Conservation (phyloP, 2,329 filamentous ascomycete species). For the Proliferodiscus dingleyae region DNA sequence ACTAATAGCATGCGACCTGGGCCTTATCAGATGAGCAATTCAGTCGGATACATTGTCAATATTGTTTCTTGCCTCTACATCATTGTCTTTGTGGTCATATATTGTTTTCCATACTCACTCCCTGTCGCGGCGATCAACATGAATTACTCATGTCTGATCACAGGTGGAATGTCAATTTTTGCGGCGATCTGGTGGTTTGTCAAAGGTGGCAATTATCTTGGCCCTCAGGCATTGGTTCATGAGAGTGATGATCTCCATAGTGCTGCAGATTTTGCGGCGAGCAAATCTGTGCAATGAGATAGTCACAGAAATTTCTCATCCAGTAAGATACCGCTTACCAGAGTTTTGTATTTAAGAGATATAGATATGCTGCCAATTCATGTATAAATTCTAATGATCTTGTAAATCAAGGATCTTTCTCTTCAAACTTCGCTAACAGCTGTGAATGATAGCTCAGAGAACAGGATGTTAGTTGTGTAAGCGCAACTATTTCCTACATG, state of each 20-base stretch:
- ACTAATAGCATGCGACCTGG: conserved; percentile 45
- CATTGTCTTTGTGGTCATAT: conserved; percentile 56
- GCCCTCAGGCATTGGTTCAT: conserved; percentile 16
- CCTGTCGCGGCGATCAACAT: conserved; percentile 44
- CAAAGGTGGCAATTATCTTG: conserved; percentile 23
- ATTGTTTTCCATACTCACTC: conserved; percentile 50
- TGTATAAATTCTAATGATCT: too few relatives aligned
- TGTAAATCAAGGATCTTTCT: too few relatives aligned
- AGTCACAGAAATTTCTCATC: too few relatives aligned
- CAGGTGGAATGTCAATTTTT: conserved; percentile 38
- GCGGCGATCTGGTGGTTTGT: conserved; percentile 40
- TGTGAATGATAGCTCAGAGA: too few relatives aligned
- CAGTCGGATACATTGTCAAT: conserved; percentile 47
- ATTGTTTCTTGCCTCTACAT: conserved; percentile 52
- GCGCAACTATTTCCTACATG: too few relatives aligned
- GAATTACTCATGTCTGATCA: conserved; percentile 48
- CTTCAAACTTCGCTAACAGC: too few relatives aligned
- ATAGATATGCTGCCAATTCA: too few relatives aligned
- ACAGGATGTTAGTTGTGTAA: too few relatives aligned
- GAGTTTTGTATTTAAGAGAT: too few relatives aligned
- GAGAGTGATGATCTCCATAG: neutral
- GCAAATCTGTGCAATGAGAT: neutral
- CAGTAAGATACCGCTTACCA: too few relatives aligned
- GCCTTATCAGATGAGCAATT: conserved; percentile 50
- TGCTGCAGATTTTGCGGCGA: neutral